Percentiles rank a stretch among this genome's conserved stretches.
These are phyloP conservation scores for Tetrahymena thermophila DNA, from an alignment of 73 alveolate species.

Conservation along the genomic window DNA sequence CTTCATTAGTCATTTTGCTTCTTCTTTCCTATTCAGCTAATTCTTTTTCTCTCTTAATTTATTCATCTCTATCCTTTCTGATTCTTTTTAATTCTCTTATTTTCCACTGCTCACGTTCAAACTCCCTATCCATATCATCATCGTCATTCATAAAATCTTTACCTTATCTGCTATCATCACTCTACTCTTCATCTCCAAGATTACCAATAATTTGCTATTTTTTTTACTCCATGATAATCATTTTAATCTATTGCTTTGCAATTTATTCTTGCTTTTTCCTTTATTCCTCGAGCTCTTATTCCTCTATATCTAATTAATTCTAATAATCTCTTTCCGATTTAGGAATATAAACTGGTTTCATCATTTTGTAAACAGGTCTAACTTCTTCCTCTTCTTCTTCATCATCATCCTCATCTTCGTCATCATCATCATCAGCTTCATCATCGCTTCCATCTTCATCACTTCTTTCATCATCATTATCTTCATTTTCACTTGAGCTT, in stretches of 20 bases:
- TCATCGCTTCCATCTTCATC: slow-evolving; percentile 3
- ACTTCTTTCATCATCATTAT: slow-evolving; percentile 38
- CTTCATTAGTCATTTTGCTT: slow-evolving; percentile 48
- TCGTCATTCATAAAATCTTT: slow-evolving; percentile 61
- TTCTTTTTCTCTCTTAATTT: slow-evolving; percentile 43
- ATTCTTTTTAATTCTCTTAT: slow-evolving; percentile 92
- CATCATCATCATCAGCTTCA: slow-evolving; percentile 42
- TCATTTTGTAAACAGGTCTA: slow-evolving; percentile 17
- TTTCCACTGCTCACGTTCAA: slow-evolving; percentile 93
- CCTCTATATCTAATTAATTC: slow-evolving; percentile 28
- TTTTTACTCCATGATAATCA: slow-evolving; percentile 53
- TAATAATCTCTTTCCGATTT: slow-evolving; percentile 52
- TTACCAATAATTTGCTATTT: slow-evolving; percentile 33
- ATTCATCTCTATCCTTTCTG: slow-evolving; percentile 80
- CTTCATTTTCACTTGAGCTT: slow-evolving; percentile 18
- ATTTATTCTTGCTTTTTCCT: slow-evolving; percentile 45
- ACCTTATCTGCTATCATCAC: slow-evolving; percentile 54
- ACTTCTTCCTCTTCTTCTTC: slow-evolving; percentile 41
- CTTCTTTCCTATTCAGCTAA: slow-evolving; percentile 57
- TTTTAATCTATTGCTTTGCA: slow-evolving; percentile 52
- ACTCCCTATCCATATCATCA: slow-evolving; percentile 71
- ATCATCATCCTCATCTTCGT: slow-evolving; percentile 48
- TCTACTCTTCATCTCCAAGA: slow-evolving; percentile 57
- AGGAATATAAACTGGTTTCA: slow-evolving; percentile 62
- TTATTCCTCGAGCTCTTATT: slow-evolving; percentile 38